These are phyloP conservation scores for Fusarium annulatum DNA, from an alignment of 2,329 filamentous ascomycete genomes.

Conservation along the genomic window DNA sequence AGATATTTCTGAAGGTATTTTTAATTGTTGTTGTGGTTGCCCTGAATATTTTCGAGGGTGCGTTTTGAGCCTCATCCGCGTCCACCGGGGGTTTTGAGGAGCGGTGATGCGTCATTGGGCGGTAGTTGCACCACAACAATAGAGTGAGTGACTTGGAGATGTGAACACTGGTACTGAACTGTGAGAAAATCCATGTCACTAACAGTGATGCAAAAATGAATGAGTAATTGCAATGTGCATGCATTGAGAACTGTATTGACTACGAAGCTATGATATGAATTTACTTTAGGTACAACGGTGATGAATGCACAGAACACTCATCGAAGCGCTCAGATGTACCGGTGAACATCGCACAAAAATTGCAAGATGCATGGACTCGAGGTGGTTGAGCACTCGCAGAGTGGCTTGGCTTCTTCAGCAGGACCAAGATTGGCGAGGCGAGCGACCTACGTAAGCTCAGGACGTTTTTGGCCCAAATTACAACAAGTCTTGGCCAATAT, in stretches of 20 bases:
- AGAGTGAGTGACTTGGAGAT: rapidly evolving
- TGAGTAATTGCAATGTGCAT: background rate
- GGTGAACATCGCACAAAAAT: background rate
- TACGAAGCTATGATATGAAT: background rate
- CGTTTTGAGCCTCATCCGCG: background rate
- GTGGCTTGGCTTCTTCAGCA: constrained; percentile 14
- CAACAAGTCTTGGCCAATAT: rapidly evolving
- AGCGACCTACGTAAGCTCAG: background rate
- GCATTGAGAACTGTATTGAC: background rate
- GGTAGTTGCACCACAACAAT: background rate
- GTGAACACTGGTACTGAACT: rapidly evolving
- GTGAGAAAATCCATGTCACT: background rate
- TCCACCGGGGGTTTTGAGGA: background rate
- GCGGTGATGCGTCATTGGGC: background rate
- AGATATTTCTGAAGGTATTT: constrained; percentile 1
- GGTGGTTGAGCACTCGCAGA: background rate
- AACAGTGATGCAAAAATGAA: background rate
- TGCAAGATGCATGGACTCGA: background rate
- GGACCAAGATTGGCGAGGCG: background rate
- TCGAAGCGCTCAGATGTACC: rapidly evolving
- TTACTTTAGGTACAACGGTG: background rate
- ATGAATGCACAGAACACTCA: rapidly evolving
- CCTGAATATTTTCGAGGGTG: constrained; percentile 16
- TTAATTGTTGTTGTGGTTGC: constrained; percentile 30
- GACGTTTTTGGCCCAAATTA: background rate